Evolutionary conservation across 768 basidiomycete genomes (phyloP).

Genomic region (Ramaria rubella): DNA sequence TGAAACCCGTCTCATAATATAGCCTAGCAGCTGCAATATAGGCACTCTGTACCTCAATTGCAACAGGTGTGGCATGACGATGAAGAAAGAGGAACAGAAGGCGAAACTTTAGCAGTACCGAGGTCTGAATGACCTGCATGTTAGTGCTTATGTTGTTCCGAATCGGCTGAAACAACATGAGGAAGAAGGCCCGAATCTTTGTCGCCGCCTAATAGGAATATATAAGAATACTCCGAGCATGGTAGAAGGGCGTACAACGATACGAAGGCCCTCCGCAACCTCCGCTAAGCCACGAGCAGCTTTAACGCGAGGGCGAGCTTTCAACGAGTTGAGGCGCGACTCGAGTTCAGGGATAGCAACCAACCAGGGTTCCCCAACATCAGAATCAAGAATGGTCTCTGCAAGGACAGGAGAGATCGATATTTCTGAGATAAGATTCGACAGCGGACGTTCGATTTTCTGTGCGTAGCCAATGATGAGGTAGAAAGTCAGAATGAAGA

Average conservation of each 20-base stretch:
- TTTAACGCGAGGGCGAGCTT: constrained; percentile 73
- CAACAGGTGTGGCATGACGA: constrained; percentile 73
- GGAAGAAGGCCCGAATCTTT: constrained; percentile 82
- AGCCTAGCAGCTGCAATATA: constrained; percentile 78
- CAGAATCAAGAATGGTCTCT: constrained; percentile 71
- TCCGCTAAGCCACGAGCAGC: constrained; percentile 79
- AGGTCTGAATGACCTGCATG: constrained; percentile 87
- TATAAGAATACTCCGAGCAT: not conserved
- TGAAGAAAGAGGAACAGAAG: constrained; percentile 80
- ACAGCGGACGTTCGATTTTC: constrained; percentile 86
- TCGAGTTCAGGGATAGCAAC: constrained; percentile 77
- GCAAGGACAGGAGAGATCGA: constrained; percentile 78
- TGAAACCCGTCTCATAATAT: constrained; percentile 94
- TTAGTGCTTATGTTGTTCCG: constrained; percentile 81
- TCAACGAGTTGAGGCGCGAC: constrained; percentile 56
- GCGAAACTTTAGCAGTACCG: constrained; percentile 75
- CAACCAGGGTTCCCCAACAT: constrained; percentile 87
- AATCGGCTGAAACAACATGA: constrained; percentile 77
- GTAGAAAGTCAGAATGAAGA: not conserved
- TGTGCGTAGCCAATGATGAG: constrained; percentile 25
- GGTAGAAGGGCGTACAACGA: constrained; percentile 55
- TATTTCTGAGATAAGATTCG: constrained; percentile 71
- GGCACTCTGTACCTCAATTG: constrained; percentile 80
- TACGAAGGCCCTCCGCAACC: constrained; percentile 78
- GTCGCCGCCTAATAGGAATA: constrained; percentile 61